A percentile compares a stretch with the other conserved stretches of the same genome.
Evolutionary conservation across 23 red algal species (phyloP).

Genomic region (Chondrus crispus): DNA sequence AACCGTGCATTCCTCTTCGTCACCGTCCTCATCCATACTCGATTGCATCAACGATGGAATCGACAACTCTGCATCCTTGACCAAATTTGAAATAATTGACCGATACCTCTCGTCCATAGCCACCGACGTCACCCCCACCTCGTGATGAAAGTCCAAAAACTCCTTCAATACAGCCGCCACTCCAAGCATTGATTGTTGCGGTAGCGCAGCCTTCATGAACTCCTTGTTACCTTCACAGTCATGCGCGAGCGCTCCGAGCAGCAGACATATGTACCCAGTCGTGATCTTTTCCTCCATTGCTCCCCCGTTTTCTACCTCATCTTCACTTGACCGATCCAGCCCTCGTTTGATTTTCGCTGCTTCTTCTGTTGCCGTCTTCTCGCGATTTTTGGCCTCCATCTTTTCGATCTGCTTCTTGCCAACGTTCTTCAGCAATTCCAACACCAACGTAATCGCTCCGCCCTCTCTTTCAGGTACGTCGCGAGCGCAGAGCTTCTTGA

Average conservation of each 20-base stretch:
- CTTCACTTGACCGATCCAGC: not conserved
- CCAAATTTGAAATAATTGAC: constrained; percentile 7
- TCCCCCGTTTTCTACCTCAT: not conserved
- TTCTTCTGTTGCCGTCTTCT: not conserved
- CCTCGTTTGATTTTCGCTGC: not conserved
- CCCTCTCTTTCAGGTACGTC: not conserved
- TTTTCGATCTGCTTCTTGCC: not conserved
- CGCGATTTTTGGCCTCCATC: not conserved
- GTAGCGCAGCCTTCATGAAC: not conserved
- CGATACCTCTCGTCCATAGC: constrained; percentile 50
- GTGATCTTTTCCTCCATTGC: constrained; percentile 35
- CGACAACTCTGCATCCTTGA: no score
- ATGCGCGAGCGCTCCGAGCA: constrained; percentile 34
- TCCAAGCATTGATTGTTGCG: not conserved
- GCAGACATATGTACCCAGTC: constrained; percentile 48
- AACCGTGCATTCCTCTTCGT: not conserved
- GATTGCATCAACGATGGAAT: no score
- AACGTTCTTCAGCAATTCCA: constrained; percentile 21
- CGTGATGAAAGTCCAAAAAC: constrained; percentile 67
- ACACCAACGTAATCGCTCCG: constrained; percentile 26
- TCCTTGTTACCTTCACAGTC: constrained; percentile 8
- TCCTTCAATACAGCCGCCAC: constrained; percentile 41
- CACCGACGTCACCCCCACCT: constrained; percentile 46
- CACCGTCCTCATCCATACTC: no score
- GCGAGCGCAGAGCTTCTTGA: not conserved